A percentile compares a stretch with the other conserved stretches of the same genome.
These are phyloP conservation scores for Heterobasidion occidentale DNA, from an alignment of 1,284 basidiomycete species.

Conservation along the genomic window DNA sequence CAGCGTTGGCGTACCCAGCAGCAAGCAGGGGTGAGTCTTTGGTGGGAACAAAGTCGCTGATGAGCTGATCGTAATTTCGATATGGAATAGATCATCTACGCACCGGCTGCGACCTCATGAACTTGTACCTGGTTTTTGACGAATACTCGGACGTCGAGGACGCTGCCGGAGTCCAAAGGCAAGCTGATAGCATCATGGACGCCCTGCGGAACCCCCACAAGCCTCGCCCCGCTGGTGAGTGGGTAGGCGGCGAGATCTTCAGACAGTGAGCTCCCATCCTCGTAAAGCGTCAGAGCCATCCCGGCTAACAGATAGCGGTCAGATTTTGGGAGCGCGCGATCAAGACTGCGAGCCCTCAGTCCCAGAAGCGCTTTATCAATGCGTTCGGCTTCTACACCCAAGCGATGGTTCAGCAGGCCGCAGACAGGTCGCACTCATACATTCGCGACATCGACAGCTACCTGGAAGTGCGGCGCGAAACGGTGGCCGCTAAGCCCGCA, in stretches of 20 bases:
- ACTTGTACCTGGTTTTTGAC: constrained; percentile 27
- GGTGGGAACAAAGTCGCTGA: not conserved
- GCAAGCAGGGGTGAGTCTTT: constrained; percentile 8
- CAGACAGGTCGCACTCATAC: constrained; percentile 23
- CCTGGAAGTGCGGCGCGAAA: constrained; percentile 30
- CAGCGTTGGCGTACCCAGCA: constrained; percentile 12
- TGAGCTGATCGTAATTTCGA: not conserved
- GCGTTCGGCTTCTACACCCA: constrained; percentile 29
- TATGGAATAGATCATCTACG: constrained; percentile 5
- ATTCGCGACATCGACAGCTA: constrained; percentile 30
- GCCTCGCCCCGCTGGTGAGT: constrained; percentile 18
- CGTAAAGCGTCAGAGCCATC: not conserved
- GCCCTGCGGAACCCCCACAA: constrained; percentile 18
- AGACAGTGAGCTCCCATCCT: constrained; percentile 16
- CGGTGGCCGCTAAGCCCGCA: constrained; percentile 32
- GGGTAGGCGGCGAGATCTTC: constrained; percentile 16
- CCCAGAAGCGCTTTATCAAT: constrained; percentile 30
- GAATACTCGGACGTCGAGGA: constrained; percentile 25
- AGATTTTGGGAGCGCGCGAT: constrained; percentile 33
- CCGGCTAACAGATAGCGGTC: not conserved
- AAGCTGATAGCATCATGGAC: constrained; percentile 24
- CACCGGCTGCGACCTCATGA: constrained; percentile 24
- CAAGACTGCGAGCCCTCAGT: constrained; percentile 22
- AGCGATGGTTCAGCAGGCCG: constrained; percentile 33
- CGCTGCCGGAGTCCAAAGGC: constrained; percentile 10